Base-by-base conservation (phyloP, 139 green algal genomes). In the Tetradesmus obliquus region DNA sequence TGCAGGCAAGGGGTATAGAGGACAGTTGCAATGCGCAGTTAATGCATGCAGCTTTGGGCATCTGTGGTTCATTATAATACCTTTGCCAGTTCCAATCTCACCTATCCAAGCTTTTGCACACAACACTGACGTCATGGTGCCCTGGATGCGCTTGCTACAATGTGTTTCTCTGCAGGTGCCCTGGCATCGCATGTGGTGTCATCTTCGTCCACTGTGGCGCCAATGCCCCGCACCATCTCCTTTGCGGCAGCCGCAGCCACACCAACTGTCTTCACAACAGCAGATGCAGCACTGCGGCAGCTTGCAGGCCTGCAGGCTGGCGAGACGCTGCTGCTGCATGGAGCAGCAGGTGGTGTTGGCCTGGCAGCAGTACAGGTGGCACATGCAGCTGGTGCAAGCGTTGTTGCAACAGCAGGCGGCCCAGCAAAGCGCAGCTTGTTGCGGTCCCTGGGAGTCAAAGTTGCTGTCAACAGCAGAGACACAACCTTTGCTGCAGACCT, bases 401-500 rank as follows among this genome's bases (percentile, higher is more conserved):
- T 95, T 3, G 81, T 97, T 24, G 95, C 94, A 20, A 98, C 96
- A 4, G 97, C 96, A 8, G 97, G 97, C 79, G 92, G 93, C 84
- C 72, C 95, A 8, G 76, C 93, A 82, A 98, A 98, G 93, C 95
- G 97, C 53, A 87, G 79, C 2, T 82, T 98, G 17, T 84, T 96
- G 76, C 91, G 96, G 12, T 84, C 85, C 24, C n/a, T 95, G 55
- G 95, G 95, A 8, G 93, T 94, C 1, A n/a, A 84, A 3, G 62
- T 92, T 8, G 96, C 94, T 24, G 91, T 93, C 17, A 92, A 83
- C 71, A 97, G 95, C 12, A 94, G 97, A 12, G 95, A 97, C 90
- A 94, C 94, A 2, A 53, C 32, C 4, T 98, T 97, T 94, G 94
- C 88, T 9, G 90, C 95, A 20, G 94, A 97, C 6, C 12, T 91